A percentile compares a stretch with the other conserved stretches of the same genome.
Evolutionary conservation across 78 protist genomes (phyloP).

Genomic region (Protostelium mycophagum): DNA sequence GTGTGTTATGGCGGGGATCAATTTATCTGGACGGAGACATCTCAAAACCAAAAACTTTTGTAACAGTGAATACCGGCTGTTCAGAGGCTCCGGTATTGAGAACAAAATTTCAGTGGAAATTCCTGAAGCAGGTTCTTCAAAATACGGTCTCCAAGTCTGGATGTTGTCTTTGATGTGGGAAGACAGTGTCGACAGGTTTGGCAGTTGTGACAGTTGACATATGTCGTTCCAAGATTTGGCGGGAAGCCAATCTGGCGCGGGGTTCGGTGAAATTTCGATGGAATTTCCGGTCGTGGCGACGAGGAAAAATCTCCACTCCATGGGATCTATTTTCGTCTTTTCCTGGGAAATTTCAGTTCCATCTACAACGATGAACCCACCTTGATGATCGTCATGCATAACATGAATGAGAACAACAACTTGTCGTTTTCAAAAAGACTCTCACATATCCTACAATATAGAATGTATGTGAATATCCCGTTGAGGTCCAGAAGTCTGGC

Average conservation of each 20-base stretch:
- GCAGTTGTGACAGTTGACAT: constrained; percentile 3
- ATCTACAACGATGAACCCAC: constrained; percentile 5
- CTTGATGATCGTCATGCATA: constrained; percentile 16
- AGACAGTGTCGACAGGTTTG: not conserved
- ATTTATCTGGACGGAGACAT: constrained; percentile 79
- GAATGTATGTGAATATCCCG: constrained; percentile 16
- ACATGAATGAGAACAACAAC: constrained; percentile 64
- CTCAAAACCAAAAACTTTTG: constrained; percentile 61
- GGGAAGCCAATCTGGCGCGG: constrained; percentile 43
- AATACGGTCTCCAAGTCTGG: not conserved
- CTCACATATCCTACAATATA: constrained; percentile 56
- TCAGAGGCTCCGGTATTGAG: not conserved
- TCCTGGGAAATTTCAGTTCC: not conserved
- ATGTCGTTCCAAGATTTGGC: constrained; percentile 59
- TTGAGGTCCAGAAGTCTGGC: constrained; percentile 11
- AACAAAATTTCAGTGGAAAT: constrained; percentile 10
- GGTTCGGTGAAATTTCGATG: not conserved
- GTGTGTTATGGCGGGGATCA: not conserved
- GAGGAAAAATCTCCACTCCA: constrained; percentile 53
- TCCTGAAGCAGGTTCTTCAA: constrained; percentile 26
- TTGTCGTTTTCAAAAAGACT: constrained; percentile 72
- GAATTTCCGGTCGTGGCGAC: not conserved
- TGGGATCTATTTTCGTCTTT: not conserved
- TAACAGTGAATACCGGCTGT: not conserved
- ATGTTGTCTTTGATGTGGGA: not conserved